phyloP scores from a whole-genome alignment of 352 stramenopile species.

The Phytopythium delawarense region DNA sequence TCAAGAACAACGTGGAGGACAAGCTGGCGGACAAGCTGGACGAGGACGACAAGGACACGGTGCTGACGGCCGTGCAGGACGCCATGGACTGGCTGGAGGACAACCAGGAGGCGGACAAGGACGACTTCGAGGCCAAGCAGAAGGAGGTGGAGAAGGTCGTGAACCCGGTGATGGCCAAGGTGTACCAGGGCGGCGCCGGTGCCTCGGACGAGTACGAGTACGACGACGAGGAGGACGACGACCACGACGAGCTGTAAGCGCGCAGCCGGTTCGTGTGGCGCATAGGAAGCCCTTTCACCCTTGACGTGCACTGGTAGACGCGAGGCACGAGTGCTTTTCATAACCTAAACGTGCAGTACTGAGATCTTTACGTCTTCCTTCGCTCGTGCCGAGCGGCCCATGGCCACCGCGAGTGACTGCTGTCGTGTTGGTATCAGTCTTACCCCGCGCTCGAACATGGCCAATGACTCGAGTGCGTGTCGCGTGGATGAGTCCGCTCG shows the following conservation, averaged over 20 bases:
- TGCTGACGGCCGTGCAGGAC: constrained; percentile 94
- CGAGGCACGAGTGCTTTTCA: constrained; percentile 1
- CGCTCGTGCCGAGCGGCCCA: not conserved
- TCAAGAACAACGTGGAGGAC: constrained; percentile 94
- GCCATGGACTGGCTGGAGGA: constrained; percentile 99
- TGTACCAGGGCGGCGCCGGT: constrained; percentile 90
- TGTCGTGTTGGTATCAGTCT: not conserved
- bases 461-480: not conserved
- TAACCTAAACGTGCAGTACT: constrained; percentile 1
- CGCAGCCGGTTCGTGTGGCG: not conserved
- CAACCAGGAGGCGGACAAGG: constrained; percentile 97
- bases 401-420: not conserved
- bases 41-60: constrained; percentile 91
- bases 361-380: not conserved
- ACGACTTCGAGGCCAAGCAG: constrained; percentile 97
- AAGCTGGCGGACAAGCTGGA: constrained; percentile 96
- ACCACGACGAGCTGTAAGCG: constrained; percentile 95
- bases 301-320: not conserved
- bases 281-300: constrained; percentile 3
- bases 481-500: not conserved
- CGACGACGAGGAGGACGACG: constrained; percentile 83
- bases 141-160: constrained; percentile 98
- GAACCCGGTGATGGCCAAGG: constrained; percentile 98
- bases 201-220: constrained; percentile 59
- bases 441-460: too few species aligned